Base-by-base conservation (phyloP, 2,329 filamentous ascomycete genomes). In the Penicillium sp. region DNA sequence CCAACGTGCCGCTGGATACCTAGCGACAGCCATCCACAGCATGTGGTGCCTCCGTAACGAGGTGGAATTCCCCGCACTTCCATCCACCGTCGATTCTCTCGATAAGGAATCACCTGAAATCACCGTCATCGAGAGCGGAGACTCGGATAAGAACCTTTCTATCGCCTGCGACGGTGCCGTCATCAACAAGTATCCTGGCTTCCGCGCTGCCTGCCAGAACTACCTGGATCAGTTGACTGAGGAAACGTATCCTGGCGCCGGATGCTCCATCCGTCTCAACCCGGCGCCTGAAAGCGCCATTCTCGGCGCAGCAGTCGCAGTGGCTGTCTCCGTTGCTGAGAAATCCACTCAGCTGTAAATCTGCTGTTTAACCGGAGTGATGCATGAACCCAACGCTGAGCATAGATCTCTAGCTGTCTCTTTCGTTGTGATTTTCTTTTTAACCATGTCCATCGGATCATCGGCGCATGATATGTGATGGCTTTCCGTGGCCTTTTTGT, bases 21-120 rank as follows among this genome's bases (percentile, higher is more conserved):
- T 88, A n/a, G 83, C 86, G 1, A 82, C 83, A 1, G 83, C 83
- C 2, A 82, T 88, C 29, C 84, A 88, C 67, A 83, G 84, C 31
- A 77, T 88, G 38, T 87, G 85, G 82, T 76, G 74, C 13, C 71
- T 87, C 15, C 79, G 82, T 55, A 82, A 79, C 39, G 75, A 78
- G 17, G 75, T 76, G 9, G 83, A 86, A 62, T 78, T 68, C 52
- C 65, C 72, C 10, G 49, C 61, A 9, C 38, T 57, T 21, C 55
- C 64, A 8, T 62, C 69, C 1, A 63, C 61, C 8, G 44, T 66
- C 4, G 61, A 67, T 4, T 60, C 64, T 1, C 60, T 64, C 9
- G 60, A 54, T 49, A 75, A 73, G 51, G 69, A 70, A 35, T 54
- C 62, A 0, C 65, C 71, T n/a, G 70, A 71, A 52, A 61, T 76